Evolutionary conservation across 2,329 filamentous ascomycete species (phyloP), one percentile per base, ranked within the genome.

Genomic region (Nigrospora osmanthi): DNA sequence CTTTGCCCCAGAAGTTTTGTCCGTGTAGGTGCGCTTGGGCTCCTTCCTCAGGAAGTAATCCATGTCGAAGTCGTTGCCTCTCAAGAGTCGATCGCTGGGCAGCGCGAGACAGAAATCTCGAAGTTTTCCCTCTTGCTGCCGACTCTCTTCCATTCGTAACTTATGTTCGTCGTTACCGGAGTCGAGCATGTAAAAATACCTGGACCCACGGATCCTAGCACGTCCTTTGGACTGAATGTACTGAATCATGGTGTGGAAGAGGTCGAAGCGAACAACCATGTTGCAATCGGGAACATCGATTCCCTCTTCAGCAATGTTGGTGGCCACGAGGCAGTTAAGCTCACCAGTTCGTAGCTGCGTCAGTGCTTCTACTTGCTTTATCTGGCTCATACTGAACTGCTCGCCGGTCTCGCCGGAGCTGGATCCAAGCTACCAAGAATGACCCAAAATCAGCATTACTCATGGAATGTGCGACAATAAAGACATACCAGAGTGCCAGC

Each of bases 211-310:
- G 55, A 89, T 85, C 35, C 93, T 78, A 12, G 93, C 93, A 44
- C 93, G 80, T 0, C 93, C 93, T 50, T 89, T 80, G 13, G 90
- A 96, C 62, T 98, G 93, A 16, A 97, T 83, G 59, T 96, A 97
- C 58, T 95, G 87, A 43, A 97, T 97, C 63, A 95, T 81, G 0
- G 91, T 96, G 11, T 76, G 74, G 64, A 89, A 95, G 3, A 95
- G 75, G 58, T 97, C 89, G 56, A 96, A 98, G 2, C 90, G 68
- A 47, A 86, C 71, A 19, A 84, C 75, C 7, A 82, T 57, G 48
- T 83, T 80, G 62, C 82, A 80, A 6, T 73, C 76, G 0, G 79
- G 78, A 6, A 85, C 72, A 51, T 86, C 82, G 38, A 86, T 81
- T 0, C 82, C 82, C 55, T 86, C 82, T 53, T 84, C 81, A 2